These are phyloP conservation scores for Trichoderma harzianum DNA, from an alignment of 2,329 filamentous ascomycete genomes.

Conservation along the genomic window DNA sequence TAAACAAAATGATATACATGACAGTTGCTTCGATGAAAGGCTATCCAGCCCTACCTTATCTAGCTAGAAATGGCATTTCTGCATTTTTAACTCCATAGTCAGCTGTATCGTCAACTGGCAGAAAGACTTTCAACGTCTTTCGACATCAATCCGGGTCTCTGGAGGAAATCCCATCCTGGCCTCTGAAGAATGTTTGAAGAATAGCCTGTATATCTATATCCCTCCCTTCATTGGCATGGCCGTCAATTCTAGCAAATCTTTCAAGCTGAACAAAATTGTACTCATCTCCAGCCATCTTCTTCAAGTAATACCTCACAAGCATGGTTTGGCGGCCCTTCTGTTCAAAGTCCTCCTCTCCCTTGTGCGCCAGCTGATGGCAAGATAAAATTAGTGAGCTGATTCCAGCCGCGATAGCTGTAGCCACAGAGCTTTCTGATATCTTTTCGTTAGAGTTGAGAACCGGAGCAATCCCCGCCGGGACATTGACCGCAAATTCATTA, in stretches of 20 bases:
- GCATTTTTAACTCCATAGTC: background rate
- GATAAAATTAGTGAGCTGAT: background rate
- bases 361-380: background rate
- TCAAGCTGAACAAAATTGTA: background rate
- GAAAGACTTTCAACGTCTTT: background rate
- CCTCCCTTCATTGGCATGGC: background rate
- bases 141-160: background rate
- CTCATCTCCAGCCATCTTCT: background rate
- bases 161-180: background rate
- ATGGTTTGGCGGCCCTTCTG: background rate
- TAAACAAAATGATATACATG: background rate
- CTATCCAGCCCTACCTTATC: background rate
- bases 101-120: background rate
- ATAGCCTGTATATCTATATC: background rate
- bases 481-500: background rate
- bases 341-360: background rate
- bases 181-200: background rate
- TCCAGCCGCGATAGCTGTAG: background rate
- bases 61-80: background rate
- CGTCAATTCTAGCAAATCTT: background rate
- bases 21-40: background rate
- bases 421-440: background rate
- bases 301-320: background rate
- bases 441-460: background rate
- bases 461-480: background rate